Conservation (phyloP, 2,329 filamentous ascomycete genomes). For the Beauveria australis region DNA sequence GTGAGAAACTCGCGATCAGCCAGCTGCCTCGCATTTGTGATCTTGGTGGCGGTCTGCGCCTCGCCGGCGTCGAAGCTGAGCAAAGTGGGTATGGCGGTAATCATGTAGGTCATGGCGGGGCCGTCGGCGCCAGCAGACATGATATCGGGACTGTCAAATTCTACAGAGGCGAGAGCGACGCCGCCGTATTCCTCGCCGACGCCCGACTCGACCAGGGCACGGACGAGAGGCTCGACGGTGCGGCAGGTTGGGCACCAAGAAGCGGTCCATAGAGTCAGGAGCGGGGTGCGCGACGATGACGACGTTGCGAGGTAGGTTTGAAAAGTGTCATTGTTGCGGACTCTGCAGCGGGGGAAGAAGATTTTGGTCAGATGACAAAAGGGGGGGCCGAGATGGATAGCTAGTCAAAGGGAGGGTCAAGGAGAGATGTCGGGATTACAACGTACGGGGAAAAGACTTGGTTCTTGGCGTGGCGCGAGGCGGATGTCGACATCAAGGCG, state of each 20-base stretch:
- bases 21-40: constrained; percentile 41
- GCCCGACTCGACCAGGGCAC: constrained; percentile 39
- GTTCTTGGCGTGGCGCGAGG: constrained; percentile 15
- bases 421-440: neutral
- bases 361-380: neutral
- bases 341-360: constrained; percentile 26
- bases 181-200: constrained; percentile 49
- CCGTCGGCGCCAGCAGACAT: constrained; percentile 30
- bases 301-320: constrained; percentile 48
- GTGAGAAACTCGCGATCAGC: constrained; percentile 41
- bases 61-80: constrained; percentile 50
- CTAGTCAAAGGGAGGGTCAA: neutral
- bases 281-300: constrained; percentile 42
- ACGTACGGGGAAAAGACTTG: constrained; percentile 29
- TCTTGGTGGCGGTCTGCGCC: constrained; percentile 38
- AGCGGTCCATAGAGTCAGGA: constrained; percentile 54
- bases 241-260: constrained; percentile 50
- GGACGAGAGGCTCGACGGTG: constrained; percentile 39
- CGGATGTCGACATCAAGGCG: constrained; percentile 16
- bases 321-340: constrained; percentile 47
- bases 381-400: neutral
- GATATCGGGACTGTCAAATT: constrained; percentile 51
- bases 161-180: constrained; percentile 44
- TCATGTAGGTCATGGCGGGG: constrained; percentile 48
- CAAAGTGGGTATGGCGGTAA: constrained; percentile 49